Percentiles rank a stretch among this genome's conserved stretches.
Conservation (phyloP, 2,329 filamentous ascomycete species). For the Talaromyces pinophilus region DNA sequence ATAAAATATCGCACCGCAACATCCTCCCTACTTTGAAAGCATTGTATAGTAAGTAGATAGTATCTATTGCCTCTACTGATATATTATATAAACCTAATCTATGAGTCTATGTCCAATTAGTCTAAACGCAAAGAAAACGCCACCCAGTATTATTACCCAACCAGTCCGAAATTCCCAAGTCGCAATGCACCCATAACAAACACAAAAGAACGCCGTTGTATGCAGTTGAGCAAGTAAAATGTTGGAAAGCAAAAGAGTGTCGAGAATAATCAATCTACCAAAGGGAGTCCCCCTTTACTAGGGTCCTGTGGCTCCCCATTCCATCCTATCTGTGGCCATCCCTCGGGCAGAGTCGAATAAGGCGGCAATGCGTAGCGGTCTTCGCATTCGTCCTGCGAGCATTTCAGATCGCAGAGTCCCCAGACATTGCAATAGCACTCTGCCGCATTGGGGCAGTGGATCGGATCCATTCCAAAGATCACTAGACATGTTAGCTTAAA, state of each 20-base stretch:
- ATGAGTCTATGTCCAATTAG: neutral
- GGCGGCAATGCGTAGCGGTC: conserved; percentile 62
- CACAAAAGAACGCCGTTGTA: conserved; percentile 9
- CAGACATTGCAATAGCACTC: conserved; percentile 69
- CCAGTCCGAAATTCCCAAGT: conserved; percentile 8
- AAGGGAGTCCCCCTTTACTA: conserved; percentile 32
- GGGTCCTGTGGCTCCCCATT: conserved; percentile 41
- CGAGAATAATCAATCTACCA: neutral
- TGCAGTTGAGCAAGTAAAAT: conserved; percentile 12
- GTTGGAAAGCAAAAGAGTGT: neutral
- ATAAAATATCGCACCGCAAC: neutral
- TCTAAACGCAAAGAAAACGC: neutral
- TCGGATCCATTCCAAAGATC: conserved; percentile 58
- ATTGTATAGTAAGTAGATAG: neutral
- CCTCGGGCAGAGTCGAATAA: conserved; percentile 59
- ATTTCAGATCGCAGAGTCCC: conserved; percentile 57
- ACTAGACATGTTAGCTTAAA: conserved; percentile 40
- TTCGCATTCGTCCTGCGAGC: conserved; percentile 50
- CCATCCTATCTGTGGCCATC: conserved; percentile 64
- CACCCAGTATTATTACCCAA: neutral
- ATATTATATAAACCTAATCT: neutral
- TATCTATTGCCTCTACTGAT: neutral
- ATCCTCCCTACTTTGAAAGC: neutral
- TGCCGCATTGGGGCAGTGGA: conserved; percentile 62
- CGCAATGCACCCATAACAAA: conserved; percentile 6